Evolutionary conservation across 139 green algal genomes (phyloP), one percentile per base, ranked within the genome.

Genomic region (Chlamydomonas sp.): DNA sequence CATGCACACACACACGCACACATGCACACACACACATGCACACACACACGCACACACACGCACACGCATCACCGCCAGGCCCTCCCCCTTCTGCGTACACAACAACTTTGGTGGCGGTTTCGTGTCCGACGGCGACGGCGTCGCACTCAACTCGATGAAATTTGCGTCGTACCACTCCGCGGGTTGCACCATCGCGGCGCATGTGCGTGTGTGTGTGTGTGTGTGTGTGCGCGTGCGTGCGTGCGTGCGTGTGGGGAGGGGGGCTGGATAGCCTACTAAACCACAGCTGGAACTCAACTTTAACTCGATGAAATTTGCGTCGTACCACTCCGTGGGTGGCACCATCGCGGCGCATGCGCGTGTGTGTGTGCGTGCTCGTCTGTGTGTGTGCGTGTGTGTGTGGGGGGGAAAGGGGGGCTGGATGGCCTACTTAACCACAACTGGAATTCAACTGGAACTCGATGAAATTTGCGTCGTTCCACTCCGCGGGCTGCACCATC

Each of bases 21-120:
- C 43, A 54, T n/a, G 43, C 20, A 13, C 20, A 54, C 20, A 26
- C 43, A 54, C 20, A 26, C 43, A 54, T 54, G 13, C 43, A 54
- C 43, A 54, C 16, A 26, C 43, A 13, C 43, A 26, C 43, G 13
- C 13, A 20, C 43, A 26, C 13, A 54, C 13, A 26, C 20, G 43
- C 43, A 54, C 43, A 16, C 22, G 50, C 58, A 30, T 47, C 26
- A 47, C 4, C 28, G 28, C 31, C 57, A 85, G 81, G 78, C 76
- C 66, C 1, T 86, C 76, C 64, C 84, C 84, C 1, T 88, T 90
- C 35, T 35, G 73, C 0, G 48, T 16, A 0, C 76, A 88, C 68
- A 86, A 90, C 67, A 90, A 96, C 74, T 93, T 89, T 73, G 89
- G 90, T 4, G 90, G 89, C 31, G 90, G 90, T 26, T 96, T 96